phyloP scores from a whole-genome alignment of 2,329 filamentous ascomycete genomes.

The Aspergillaceae sp. region DNA sequence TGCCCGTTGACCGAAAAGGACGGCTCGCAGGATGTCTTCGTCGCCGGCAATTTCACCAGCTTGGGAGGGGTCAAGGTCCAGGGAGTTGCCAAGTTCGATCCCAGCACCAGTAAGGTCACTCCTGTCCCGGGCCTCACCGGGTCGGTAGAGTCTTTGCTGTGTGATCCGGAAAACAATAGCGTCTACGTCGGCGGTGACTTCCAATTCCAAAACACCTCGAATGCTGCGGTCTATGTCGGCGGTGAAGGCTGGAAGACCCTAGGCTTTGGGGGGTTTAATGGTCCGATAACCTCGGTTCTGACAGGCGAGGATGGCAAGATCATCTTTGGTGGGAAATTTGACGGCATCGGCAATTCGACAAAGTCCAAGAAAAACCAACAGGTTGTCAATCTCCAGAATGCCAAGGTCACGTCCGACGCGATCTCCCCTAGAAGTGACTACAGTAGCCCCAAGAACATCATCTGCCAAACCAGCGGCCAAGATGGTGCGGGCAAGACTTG shows the following conservation, averaged over 20 bases:
- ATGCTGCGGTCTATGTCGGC: constrained; percentile 74
- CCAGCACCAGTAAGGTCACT: constrained; percentile 59
- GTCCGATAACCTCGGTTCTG: constrained; percentile 75
- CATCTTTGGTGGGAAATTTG: constrained; percentile 85
- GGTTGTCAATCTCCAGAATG: constrained; percentile 73
- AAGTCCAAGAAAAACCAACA: constrained; percentile 55
- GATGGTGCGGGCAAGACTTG: constrained; percentile 70
- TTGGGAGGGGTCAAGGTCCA: constrained; percentile 66
- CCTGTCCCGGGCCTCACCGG: constrained; percentile 75
- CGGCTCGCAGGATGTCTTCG: constrained; percentile 64
- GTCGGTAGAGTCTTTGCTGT: constrained; percentile 71
- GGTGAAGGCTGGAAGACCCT: constrained; percentile 66
- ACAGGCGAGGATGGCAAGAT: constrained; percentile 75
- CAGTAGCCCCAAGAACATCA: constrained; percentile 66
- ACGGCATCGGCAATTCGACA: constrained; percentile 73
- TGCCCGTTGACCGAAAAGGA: constrained; percentile 64
- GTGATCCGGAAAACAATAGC: constrained; percentile 65
- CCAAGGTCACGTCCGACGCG: constrained; percentile 60
- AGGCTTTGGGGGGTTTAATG: constrained; percentile 91
- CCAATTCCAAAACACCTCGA: constrained; percentile 68
- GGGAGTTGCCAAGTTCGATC: constrained; percentile 73
- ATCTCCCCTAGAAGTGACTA: constrained; percentile 57
- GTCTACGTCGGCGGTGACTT: constrained; percentile 91
- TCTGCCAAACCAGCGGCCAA: constrained; percentile 64
- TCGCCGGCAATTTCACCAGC: constrained; percentile 94